Evolutionary conservation across 306 rosid genomes (phyloP).

Genomic region (Prinsepia uniflora): DNA sequence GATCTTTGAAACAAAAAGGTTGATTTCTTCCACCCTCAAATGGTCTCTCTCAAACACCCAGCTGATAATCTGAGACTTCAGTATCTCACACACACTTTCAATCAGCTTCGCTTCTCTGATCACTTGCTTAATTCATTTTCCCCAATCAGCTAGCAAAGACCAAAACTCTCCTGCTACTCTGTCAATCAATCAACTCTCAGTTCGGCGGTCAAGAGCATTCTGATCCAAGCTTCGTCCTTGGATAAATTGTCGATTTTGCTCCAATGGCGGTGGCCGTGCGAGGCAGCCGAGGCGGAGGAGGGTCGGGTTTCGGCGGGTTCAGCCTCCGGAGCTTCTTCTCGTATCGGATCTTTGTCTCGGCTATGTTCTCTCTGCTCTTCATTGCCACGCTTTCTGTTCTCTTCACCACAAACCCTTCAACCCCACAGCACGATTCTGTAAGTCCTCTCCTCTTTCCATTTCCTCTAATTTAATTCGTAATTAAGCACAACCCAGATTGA

Average conservation of each 20-base stretch:
- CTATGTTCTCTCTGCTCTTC: slow-evolving; percentile 82
- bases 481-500: slow-evolving; percentile 13
- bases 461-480: not conserved
- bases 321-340: slow-evolving; percentile 79
- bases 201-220: not conserved
- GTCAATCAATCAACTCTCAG: not conserved
- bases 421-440: slow-evolving; percentile 66
- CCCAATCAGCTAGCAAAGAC: not conserved
- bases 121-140: not conserved
- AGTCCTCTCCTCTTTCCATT: slow-evolving; percentile 27
- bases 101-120: not conserved
- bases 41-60: not conserved
- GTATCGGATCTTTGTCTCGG: slow-evolving; percentile 94
- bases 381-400: slow-evolving; percentile 79
- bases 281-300: slow-evolving; percentile 68
- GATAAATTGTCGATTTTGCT: slow-evolving; percentile 18
- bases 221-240: slow-evolving; percentile 10
- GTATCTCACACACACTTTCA: slow-evolving; percentile 7
- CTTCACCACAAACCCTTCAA: slow-evolving; percentile 62
- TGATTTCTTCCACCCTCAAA: slow-evolving; percentile 10
- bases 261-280: slow-evolving; percentile 88
- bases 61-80: slow-evolving; percentile 13
- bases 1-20: not conserved
- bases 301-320: slow-evolving; percentile 48
- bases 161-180: not conserved